These are phyloP conservation scores for Daedaleopsis sinensis DNA, from an alignment of 768 basidiomycete species.

Conservation along the genomic window DNA sequence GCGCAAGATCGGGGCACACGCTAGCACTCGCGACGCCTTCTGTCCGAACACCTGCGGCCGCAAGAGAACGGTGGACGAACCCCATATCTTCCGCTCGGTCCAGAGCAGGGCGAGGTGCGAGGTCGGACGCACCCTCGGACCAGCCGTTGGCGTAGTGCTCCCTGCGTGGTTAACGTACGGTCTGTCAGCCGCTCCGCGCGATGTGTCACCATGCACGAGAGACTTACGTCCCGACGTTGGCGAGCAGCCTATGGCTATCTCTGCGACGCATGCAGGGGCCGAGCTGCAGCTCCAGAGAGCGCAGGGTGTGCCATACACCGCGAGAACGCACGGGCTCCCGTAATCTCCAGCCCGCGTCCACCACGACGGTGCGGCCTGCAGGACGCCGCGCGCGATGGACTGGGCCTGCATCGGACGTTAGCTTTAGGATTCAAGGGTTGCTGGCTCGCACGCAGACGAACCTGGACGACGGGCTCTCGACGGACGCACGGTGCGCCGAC, in stretches of 20 bases:
- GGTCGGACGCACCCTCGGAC: constrained; percentile 28
- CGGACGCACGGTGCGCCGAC: neutral
- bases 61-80: neutral
- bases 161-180: neutral
- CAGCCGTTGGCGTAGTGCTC: constrained; percentile 27
- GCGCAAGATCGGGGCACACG: neutral
- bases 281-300: neutral
- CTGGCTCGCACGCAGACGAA: neutral
- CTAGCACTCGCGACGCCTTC: constrained; percentile 25
- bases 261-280: neutral
- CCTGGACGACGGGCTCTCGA: constrained; percentile 18
- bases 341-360: constrained; percentile 24
- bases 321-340: constrained; percentile 21
- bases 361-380: constrained; percentile 23
- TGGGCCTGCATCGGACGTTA: constrained; percentile 20
- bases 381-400: constrained; percentile 26
- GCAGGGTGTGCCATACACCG: neutral
- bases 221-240: neutral
- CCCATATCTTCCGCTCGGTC: neutral
- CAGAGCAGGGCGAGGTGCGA: constrained; percentile 15
- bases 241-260: constrained; percentile 24
- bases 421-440: neutral
- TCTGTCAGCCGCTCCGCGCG: neutral
- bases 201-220: neutral
- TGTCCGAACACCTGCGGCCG: constrained; percentile 24